Evolutionary conservation across 1,284 basidiomycete species (phyloP).

Genomic region (Macrocystidia cucumis): DNA sequence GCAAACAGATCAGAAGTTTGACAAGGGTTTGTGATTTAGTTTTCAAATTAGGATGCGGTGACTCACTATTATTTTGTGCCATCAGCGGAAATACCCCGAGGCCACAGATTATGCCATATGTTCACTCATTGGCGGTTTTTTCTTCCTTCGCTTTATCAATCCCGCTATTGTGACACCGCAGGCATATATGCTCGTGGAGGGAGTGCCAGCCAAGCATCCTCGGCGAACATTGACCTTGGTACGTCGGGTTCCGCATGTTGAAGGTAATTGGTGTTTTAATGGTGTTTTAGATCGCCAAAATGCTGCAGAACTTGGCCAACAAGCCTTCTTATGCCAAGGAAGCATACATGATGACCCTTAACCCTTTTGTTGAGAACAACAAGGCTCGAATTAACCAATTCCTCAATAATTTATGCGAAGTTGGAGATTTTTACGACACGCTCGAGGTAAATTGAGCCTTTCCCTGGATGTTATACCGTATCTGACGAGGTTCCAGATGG

Average conservation of each 20-base stretch:
- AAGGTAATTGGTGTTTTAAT: too few relatives aligned
- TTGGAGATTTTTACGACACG: constrained; percentile 98
- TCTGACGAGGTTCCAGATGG: constrained; percentile 56
- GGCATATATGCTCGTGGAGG: constrained; percentile 98
- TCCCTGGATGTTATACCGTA: constrained; percentile 6
- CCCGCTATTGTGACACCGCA: constrained; percentile 99
- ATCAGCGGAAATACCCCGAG: constrained; percentile 93
- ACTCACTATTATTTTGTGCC: constrained; percentile 7
- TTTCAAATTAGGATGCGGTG: constrained; percentile 38
- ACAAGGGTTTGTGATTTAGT: constrained; percentile 62
- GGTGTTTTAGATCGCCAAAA: constrained; percentile 97
- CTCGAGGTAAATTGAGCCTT: constrained; percentile 65
- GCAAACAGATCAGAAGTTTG: constrained; percentile 96
- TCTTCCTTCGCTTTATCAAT: constrained; percentile 99
- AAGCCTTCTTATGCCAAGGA: constrained; percentile 98
- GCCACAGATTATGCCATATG: constrained; percentile 97
- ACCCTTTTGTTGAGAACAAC: constrained; percentile 98
- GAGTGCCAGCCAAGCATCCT: constrained; percentile 95
- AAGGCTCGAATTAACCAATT: constrained; percentile 97
- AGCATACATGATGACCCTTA: constrained; percentile 96
- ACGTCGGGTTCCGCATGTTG: constrained; percentile 10
- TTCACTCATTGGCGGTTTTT: constrained; percentile 98
- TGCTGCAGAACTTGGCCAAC: constrained; percentile 98
- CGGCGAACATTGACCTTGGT: constrained; percentile 93
- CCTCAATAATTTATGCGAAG: constrained; percentile 94